Conservation (phyloP, 306 rosid species). For the Casuarina glauca region DNA sequence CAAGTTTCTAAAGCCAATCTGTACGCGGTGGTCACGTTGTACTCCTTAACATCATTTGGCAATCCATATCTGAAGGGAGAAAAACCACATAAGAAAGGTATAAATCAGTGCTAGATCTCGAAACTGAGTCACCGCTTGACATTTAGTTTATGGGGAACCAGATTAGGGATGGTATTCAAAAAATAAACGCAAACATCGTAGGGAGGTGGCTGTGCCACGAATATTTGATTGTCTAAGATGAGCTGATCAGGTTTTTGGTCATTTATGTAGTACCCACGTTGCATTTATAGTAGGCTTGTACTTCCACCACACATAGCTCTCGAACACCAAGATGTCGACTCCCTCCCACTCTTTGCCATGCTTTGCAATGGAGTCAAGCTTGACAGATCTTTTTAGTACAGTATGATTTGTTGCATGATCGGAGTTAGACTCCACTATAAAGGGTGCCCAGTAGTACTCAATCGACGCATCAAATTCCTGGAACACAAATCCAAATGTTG, state of each 20-base stretch:
- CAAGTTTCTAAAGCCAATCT: slow-evolving; percentile 82
- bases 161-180: no score
- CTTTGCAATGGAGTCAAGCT: slow-evolving; percentile 65
- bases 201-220: no score
- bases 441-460: slow-evolving; percentile 94
- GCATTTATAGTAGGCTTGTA: slow-evolving; percentile 73
- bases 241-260: no score
- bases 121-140: no score
- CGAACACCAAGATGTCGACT: slow-evolving; percentile 81
- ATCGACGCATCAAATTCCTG: slow-evolving; percentile 82
- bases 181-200: no score
- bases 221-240: no score
- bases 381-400: slow-evolving; percentile 64
- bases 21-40: slow-evolving; percentile 73
- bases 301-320: slow-evolving; percentile 98
- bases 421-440: slow-evolving; percentile 84
- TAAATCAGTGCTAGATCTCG: background rate
- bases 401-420: slow-evolving; percentile 92
- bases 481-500: background rate
- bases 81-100: background rate
- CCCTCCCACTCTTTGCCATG: slow-evolving; percentile 88
- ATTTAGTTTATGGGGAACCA: no score
- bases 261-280: slow-evolving; percentile 44
- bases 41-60: slow-evolving; percentile 61
- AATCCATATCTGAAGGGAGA: slow-evolving; percentile 56